Evolutionary conservation across 805 yeast species (phyloP).

Genomic region (Pichia insulana): DNA sequence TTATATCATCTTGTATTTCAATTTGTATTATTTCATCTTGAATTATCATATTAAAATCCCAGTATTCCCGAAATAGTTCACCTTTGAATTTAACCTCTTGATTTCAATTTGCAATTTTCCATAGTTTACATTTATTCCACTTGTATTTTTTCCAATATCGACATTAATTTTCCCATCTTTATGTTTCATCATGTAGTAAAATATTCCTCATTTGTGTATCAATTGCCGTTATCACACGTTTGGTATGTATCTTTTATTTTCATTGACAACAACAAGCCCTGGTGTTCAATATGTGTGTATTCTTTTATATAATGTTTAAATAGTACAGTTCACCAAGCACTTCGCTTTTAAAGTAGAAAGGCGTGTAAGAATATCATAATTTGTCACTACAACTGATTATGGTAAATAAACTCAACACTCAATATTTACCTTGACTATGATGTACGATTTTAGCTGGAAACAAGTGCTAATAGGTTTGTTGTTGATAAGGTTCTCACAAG

Average conservation of each 20-base stretch:
- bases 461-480: neutral
- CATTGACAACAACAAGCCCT: neutral
- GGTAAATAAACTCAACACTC: too few relatives aligned
- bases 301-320: neutral
- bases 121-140: neutral
- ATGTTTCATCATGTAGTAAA: too few relatives aligned
- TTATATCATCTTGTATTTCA: too few relatives aligned
- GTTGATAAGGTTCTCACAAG: slow-evolving; percentile 26
- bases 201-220: too few relatives aligned
- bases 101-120: neutral
- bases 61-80: neutral
- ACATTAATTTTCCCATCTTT: neutral
- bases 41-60: too few relatives aligned
- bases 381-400: too few relatives aligned
- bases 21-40: too few relatives aligned
- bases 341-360: too few relatives aligned
- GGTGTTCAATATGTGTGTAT: neutral
- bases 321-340: neutral
- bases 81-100: neutral
- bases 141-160: neutral
- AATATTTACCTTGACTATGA: too few relatives aligned
- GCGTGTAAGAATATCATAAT: too few relatives aligned
- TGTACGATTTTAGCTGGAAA: neutral
- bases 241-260: slow-evolving; percentile 5
- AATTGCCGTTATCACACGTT: slow-evolving; percentile 2